A percentile compares a stretch with the other conserved stretches of the same genome.
Conservation (phyloP, 768 basidiomycete genomes). For the Polyporus arcularius region DNA sequence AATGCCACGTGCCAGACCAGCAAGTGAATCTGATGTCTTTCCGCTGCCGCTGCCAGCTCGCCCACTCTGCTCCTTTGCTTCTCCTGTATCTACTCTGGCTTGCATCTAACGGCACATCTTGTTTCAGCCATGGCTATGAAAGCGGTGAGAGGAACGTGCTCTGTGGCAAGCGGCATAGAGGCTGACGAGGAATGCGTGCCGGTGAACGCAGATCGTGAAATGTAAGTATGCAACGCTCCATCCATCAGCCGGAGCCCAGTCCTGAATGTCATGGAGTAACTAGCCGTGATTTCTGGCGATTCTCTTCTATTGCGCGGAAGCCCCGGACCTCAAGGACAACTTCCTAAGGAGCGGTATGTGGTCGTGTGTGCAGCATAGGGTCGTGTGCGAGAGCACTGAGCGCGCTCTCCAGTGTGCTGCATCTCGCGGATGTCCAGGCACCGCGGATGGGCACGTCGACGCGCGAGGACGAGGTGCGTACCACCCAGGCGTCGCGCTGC, state of each 20-base stretch:
- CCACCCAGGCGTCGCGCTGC: background rate
- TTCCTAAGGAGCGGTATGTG: constrained; percentile 83
- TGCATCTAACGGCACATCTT: background rate
- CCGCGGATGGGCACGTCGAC: constrained; percentile 77
- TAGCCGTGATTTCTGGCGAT: constrained; percentile 91
- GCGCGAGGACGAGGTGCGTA: constrained; percentile 83
- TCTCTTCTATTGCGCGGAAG: constrained; percentile 81
- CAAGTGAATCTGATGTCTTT: background rate
- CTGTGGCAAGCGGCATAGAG: background rate
- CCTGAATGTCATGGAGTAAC: constrained; percentile 31
- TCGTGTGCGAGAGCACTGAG: constrained; percentile 2
- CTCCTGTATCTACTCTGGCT: constrained; percentile 4
- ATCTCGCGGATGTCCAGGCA: constrained; percentile 84
- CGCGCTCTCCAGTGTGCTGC: constrained; percentile 63
- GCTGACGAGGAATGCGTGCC: background rate
- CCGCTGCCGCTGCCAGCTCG: constrained; percentile 16
- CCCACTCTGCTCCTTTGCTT: constrained; percentile 6
- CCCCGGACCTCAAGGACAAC: constrained; percentile 79
- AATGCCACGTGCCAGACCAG: constrained; percentile 14
- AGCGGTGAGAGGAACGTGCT: constrained; percentile 53
- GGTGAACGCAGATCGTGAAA: constrained; percentile 35
- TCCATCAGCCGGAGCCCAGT: constrained; percentile 6
- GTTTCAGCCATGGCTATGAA: constrained; percentile 62
- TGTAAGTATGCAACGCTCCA: constrained; percentile 30
- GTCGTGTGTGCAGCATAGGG: constrained; percentile 1